Percentiles rank a stretch among this genome's conserved stretches.
Conservation (phyloP, 2,329 filamentous ascomycete species). For the Sporothrix variecibatus region DNA sequence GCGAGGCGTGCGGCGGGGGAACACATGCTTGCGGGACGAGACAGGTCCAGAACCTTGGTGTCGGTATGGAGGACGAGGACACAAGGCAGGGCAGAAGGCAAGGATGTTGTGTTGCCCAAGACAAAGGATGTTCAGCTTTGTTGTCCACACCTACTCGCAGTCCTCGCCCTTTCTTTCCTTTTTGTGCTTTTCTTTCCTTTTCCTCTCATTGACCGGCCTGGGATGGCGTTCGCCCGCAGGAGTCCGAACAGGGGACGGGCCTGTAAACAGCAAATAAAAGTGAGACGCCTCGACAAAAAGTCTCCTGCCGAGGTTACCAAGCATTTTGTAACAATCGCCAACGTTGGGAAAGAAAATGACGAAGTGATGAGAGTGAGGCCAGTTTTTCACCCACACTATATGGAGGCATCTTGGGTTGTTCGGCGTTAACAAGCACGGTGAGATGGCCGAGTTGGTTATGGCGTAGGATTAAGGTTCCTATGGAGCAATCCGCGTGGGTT, state of each 20-base stretch:
- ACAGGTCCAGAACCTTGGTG: slow-evolving; percentile 20
- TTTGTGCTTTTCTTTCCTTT: neutral
- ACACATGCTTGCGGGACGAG: slow-evolving; percentile 1
- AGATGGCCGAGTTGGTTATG: slow-evolving; percentile 27
- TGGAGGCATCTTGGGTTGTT: neutral
- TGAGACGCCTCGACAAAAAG: neutral
- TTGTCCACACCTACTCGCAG: neutral
- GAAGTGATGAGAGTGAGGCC: neutral
- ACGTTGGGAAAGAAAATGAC: too few species aligned
- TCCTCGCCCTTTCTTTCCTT: neutral
- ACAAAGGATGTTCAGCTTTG: neutral
- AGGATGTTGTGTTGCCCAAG: neutral
- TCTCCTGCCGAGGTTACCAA: slow-evolving; percentile 11
- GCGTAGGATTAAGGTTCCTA: slow-evolving; percentile 37
- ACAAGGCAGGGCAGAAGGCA: neutral
- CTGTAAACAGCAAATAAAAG: neutral
- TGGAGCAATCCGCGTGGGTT: slow-evolving; percentile 43
- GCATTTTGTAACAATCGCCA: neutral
- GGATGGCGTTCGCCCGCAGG: neutral
- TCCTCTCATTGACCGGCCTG: neutral
- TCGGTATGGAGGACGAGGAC: neutral
- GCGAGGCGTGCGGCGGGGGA: neutral
- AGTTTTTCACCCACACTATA: neutral
- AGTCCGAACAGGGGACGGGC: neutral
- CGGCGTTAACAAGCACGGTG: slow-evolving; percentile 14